Evolutionary conservation across 164 flowering plant species (phyloP).

Genomic region (Kingdonia uniflora): DNA sequence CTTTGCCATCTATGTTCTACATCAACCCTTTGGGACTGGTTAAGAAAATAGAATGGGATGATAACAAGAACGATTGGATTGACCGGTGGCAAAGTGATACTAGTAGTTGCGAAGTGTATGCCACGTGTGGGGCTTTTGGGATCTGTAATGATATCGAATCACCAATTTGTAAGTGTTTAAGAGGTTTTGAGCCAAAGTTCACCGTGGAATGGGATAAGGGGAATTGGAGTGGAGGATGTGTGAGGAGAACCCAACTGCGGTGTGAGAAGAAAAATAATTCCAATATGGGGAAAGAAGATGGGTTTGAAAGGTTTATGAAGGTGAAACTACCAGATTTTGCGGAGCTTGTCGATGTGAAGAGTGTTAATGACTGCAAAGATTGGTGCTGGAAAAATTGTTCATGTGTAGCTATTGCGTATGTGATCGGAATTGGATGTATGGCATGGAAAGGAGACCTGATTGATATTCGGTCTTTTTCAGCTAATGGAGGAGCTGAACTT

Average conservation of each 20-base stretch:
- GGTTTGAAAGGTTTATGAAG: conserved; percentile 9
- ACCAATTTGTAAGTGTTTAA: conserved; percentile 16
- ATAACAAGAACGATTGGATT: too few relatives aligned
- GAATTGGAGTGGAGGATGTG: conserved; percentile 16
- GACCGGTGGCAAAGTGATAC: too few relatives aligned
- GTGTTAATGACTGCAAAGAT: conserved; percentile 10
- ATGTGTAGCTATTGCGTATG: conserved; percentile 17
- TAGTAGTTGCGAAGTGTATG: conserved; percentile 17
- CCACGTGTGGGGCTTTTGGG: conserved; percentile 22
- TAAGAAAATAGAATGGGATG: background rate
- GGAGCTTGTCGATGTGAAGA: background rate
- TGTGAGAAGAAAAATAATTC: conserved; percentile 5
- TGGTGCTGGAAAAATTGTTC: conserved; percentile 16
- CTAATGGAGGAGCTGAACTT: conserved; percentile 12
- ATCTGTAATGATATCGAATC: conserved; percentile 18
- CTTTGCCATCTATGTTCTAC: too few relatives aligned
- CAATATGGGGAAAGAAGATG: background rate
- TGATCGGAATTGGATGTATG: conserved; percentile 10
- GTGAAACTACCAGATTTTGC: conserved; percentile 16
- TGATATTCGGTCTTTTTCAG: conserved; percentile 8
- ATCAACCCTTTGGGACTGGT: too few relatives aligned
- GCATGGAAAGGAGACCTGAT: conserved; percentile 19
- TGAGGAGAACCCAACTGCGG: conserved; percentile 1
- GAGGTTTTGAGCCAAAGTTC: conserved; percentile 15
- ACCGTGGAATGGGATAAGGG: conserved; percentile 10